A percentile compares a stretch with the other conserved stretches of the same genome.
Conservation (phyloP, 2,329 filamentous ascomycete genomes). For the Nemania diffusa region DNA sequence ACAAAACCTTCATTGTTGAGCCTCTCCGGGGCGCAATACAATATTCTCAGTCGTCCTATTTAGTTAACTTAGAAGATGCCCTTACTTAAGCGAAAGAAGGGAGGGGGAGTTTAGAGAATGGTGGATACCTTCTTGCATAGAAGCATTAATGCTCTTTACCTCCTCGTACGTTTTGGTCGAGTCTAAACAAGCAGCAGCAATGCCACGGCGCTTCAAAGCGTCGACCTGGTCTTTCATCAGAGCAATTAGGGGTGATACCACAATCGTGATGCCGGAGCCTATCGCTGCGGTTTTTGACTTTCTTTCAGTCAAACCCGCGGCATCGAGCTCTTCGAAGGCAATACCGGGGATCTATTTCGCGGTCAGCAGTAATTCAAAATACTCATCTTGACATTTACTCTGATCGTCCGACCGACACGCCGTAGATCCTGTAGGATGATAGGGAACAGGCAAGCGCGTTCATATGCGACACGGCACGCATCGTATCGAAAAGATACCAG, state of each 20-base stretch:
- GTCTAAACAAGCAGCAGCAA: conserved; percentile 65
- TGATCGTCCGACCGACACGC: not conserved
- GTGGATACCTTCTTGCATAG: conserved; percentile 52
- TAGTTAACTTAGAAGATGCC: not conserved
- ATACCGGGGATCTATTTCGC: conserved; percentile 56
- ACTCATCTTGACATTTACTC: not conserved
- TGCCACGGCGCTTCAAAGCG: conserved; percentile 59
- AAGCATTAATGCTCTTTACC: conserved; percentile 52
- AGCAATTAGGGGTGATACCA: conserved; percentile 66
- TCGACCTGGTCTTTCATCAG: conserved; percentile 72
- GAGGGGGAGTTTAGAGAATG: not conserved
- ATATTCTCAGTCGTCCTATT: conserved; percentile 58
- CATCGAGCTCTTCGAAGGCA: conserved; percentile 58
- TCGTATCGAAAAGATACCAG: not conserved
- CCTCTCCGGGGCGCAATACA: conserved; percentile 69
- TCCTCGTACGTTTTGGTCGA: conserved; percentile 64
- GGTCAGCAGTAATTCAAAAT: not conserved
- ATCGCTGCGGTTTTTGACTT: conserved; percentile 13
- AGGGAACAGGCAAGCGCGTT: not conserved
- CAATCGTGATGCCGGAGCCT: conserved; percentile 62
- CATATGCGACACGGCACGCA: not conserved
- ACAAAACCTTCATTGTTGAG: conserved; percentile 71
- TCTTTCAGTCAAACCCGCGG: conserved; percentile 25
- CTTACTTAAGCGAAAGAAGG: not conserved
- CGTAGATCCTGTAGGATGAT: not conserved